These are phyloP conservation scores for Ministeria vibrans DNA, from an alignment of 78 protist species.

Conservation along the genomic window DNA sequence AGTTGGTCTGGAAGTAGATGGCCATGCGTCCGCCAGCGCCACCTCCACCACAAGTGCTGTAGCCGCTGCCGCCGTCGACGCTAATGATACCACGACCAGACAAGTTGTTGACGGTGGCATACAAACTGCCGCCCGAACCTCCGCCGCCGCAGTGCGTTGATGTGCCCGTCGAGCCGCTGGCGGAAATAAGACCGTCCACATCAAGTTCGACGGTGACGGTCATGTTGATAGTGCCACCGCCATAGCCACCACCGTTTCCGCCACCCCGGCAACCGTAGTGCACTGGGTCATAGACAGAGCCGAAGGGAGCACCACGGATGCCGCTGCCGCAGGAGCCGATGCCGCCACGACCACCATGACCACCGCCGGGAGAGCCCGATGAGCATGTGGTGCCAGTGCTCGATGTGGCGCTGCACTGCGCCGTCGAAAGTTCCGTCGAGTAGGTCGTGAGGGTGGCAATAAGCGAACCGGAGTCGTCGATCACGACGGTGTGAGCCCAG, in stretches of 20 bases:
- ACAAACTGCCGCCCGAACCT: background rate
- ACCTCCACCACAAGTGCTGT: background rate
- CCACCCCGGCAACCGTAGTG: background rate
- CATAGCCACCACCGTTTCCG: background rate
- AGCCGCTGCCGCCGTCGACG: background rate
- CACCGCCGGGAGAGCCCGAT: background rate
- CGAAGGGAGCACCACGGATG: background rate
- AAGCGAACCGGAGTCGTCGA: too few relatives aligned
- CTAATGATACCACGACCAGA: background rate
- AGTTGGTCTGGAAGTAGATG: background rate
- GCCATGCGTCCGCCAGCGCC: constrained; percentile 12
- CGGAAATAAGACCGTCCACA: background rate
- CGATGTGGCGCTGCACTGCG: too few relatives aligned
- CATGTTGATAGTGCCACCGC: background rate
- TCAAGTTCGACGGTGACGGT: background rate
- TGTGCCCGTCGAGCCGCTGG: background rate
- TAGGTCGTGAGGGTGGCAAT: too few relatives aligned
- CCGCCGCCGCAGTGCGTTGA: background rate
- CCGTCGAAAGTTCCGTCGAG: too few relatives aligned
- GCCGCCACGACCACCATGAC: background rate
- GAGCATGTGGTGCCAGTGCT: too few relatives aligned
- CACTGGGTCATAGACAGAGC: background rate
- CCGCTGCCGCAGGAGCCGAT: background rate
- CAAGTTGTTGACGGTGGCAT: background rate
- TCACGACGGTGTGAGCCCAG: too few relatives aligned